Evolutionary conservation across 148 eudicot species (phyloP).

Genomic region (Talinum fruticosum): DNA sequence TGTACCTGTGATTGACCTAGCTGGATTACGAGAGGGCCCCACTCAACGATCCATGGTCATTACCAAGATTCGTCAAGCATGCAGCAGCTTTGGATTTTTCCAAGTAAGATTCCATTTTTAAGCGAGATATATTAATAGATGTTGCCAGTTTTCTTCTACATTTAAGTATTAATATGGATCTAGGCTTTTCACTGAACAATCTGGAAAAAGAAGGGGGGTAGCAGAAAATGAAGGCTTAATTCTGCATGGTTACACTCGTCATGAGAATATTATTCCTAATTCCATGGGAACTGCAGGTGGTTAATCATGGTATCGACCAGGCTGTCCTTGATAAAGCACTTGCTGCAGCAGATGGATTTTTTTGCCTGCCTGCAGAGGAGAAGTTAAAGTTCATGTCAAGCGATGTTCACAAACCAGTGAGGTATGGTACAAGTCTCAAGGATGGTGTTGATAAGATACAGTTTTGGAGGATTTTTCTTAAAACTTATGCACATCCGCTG

Average conservation of each 20-base stretch:
- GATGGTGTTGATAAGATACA: slow-evolving; percentile 63
- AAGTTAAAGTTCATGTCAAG: slow-evolving; percentile 48
- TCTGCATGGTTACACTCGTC: not conserved
- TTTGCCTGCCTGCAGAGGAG: slow-evolving; percentile 41
- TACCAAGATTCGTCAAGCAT: slow-evolving; percentile 40
- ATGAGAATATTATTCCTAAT: not conserved
- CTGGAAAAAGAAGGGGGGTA: not conserved
- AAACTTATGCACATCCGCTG: slow-evolving; percentile 68
- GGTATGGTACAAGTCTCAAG: slow-evolving; percentile 55
- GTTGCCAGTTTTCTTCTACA: not conserved
- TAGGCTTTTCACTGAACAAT: too few species aligned
- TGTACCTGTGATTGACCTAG: slow-evolving; percentile 47
- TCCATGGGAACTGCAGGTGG: slow-evolving; percentile 27
- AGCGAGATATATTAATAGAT: not conserved
- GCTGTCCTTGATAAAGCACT: slow-evolving; percentile 45
- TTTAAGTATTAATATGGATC: not conserved
- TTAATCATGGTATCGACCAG: slow-evolving; percentile 60
- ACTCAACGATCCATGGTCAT: slow-evolving; percentile 25
- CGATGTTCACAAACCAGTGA: slow-evolving; percentile 59
- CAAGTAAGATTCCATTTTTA: slow-evolving; percentile 32
- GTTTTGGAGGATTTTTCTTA: slow-evolving; percentile 63
- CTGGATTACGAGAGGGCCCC: slow-evolving; percentile 27
- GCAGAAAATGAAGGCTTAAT: not conserved
- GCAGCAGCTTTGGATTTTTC: slow-evolving; percentile 48
- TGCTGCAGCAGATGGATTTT: slow-evolving; percentile 38